phyloP scores from a whole-genome alignment of 768 basidiomycete genomes.

The Mycena filopes region DNA sequence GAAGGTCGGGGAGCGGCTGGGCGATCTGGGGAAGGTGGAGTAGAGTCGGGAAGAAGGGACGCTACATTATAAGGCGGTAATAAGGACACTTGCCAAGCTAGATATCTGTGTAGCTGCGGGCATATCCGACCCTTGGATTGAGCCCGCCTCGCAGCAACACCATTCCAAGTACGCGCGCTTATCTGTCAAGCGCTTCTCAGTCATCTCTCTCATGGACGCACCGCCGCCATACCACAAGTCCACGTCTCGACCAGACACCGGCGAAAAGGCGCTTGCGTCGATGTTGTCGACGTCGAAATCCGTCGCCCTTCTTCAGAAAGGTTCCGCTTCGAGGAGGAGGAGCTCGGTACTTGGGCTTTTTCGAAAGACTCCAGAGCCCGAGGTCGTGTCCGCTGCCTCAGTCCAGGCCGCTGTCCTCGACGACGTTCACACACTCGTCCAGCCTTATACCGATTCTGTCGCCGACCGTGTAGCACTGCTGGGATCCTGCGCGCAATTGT shows the following conservation, averaged over 20 bases:
- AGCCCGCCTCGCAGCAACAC: too few species aligned
- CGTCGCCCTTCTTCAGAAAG: not conserved
- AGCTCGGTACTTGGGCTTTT: not conserved
- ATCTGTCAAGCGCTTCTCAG: too few species aligned
- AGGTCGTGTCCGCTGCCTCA: not conserved
- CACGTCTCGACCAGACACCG: too few species aligned
- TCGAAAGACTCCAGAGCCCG: not conserved
- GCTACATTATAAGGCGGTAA: too few species aligned
- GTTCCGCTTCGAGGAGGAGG: too few species aligned
- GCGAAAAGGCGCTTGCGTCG: too few species aligned
- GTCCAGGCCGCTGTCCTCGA: constrained; percentile 5
- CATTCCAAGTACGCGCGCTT: too few species aligned
- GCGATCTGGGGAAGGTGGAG: constrained; percentile 57
- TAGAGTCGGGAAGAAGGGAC: not conserved
- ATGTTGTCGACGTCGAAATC: not conserved
- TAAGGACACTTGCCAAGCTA: too few species aligned
- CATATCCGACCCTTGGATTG: too few species aligned
- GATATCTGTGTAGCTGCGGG: too few species aligned
- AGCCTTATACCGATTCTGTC: constrained; percentile 8
- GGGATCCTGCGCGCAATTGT: constrained; percentile 9
- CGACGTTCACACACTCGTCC: constrained; percentile 4
- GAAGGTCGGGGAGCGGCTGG: constrained; percentile 85
- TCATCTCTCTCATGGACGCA: too few species aligned
- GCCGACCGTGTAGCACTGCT: constrained; percentile 8
- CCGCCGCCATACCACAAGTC: too few species aligned